Evolutionary conservation across 1,284 basidiomycete species (phyloP).

Genomic region (Paramarasmius palmivorus): DNA sequence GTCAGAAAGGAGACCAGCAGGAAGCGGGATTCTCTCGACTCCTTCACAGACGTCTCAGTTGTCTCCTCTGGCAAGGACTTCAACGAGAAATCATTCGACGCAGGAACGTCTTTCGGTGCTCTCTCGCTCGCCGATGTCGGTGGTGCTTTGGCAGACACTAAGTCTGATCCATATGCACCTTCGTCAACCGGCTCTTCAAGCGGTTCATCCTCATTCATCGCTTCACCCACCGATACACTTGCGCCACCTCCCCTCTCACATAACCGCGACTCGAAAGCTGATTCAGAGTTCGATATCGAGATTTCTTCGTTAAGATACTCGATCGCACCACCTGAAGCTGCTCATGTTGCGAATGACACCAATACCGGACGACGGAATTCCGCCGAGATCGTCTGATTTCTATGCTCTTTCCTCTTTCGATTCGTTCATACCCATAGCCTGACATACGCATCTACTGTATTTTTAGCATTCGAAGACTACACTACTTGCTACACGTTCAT

Average conservation of each 20-base stretch:
- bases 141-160: slow-evolving; percentile 37
- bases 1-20: slow-evolving; percentile 39
- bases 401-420: neutral
- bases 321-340: neutral
- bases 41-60: slow-evolving; percentile 40
- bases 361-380: too few relatives aligned
- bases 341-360: neutral
- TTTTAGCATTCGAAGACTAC: too few relatives aligned
- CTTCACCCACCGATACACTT: neutral
- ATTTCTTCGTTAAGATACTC: slow-evolving; percentile 9
- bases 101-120: slow-evolving; percentile 33
- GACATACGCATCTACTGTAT: neutral
- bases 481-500: too few relatives aligned
- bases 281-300: slow-evolving; percentile 5
- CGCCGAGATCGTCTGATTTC: neutral
- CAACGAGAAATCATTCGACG: slow-evolving; percentile 29
- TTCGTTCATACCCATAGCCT: neutral
- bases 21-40: slow-evolving; percentile 46
- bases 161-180: slow-evolving; percentile 16
- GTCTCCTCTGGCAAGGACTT: slow-evolving; percentile 25
- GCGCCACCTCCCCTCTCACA: too few relatives aligned
- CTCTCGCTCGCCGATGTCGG: slow-evolving; percentile 36
- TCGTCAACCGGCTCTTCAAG: slow-evolving; percentile 21
- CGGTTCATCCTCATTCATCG: slow-evolving; percentile 20
- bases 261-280: neutral